Evolutionary conservation across 2,329 filamentous ascomycete genomes (phyloP).

Genomic region (Arthrobotrys conoides): DNA sequence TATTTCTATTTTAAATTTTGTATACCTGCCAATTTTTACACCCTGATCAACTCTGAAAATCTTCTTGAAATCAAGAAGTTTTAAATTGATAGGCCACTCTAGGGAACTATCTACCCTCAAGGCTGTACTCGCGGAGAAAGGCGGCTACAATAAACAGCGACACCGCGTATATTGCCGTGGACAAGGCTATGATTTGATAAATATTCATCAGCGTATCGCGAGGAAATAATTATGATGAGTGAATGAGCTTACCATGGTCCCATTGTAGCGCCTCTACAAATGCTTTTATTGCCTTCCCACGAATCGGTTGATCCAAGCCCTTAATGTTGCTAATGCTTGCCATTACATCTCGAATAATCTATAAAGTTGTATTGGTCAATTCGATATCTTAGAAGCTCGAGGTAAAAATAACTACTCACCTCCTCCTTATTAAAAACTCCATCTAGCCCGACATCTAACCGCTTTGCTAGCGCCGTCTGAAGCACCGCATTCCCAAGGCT

Average conservation of each 20-base stretch:
- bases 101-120: constrained; percentile 33
- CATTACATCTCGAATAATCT: constrained; percentile 55
- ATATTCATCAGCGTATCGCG: too few species aligned
- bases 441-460: constrained; percentile 29
- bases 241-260: constrained; percentile 33
- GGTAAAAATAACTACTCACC: neutral
- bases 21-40: too few species aligned
- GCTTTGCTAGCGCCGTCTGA: constrained; percentile 32
- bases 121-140: constrained; percentile 49
- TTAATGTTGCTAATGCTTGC: constrained; percentile 48
- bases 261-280: constrained; percentile 57
- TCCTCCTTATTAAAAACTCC: constrained; percentile 29
- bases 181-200: constrained; percentile 26
- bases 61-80: neutral
- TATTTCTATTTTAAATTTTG: too few species aligned
- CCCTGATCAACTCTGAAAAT: neutral
- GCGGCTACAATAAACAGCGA: constrained; percentile 37
- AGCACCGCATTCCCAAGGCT: constrained; percentile 56
- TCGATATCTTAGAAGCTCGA: neutral
- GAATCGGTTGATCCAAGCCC: constrained; percentile 6
- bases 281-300: constrained; percentile 41
- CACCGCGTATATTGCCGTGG: constrained; percentile 26
- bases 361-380: neutral
- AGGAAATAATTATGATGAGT: too few species aligned
- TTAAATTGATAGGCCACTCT: too few species aligned